Percentiles rank a stretch among this genome's conserved stretches.
These are phyloP conservation scores for Xylariaceae sp. DNA, from an alignment of 2,329 filamentous ascomycete genomes.

Conservation along the genomic window DNA sequence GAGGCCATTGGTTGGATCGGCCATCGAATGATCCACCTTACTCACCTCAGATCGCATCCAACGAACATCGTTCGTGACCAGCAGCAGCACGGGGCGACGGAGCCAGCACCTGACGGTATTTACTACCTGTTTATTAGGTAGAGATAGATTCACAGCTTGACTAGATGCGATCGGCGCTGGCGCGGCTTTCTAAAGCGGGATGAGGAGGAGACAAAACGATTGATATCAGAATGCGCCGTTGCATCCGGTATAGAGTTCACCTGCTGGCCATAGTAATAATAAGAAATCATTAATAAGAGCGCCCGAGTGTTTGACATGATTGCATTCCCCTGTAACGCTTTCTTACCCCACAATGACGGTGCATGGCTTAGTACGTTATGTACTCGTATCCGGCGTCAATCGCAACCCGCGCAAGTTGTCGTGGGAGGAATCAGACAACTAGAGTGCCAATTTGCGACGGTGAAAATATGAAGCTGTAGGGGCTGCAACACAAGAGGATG, in stretches of 20 bases:
- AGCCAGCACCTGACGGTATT: conserved; percentile 20
- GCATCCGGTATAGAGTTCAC: too few relatives aligned
- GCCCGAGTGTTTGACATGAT: background rate
- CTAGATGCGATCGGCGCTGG: background rate
- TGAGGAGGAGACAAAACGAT: background rate
- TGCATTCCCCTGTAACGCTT: conserved; percentile 10
- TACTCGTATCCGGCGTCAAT: background rate
- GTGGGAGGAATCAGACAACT: too few relatives aligned
- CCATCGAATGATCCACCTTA: conserved; percentile 25
- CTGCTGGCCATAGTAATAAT: too few relatives aligned
- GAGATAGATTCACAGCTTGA: conserved; percentile 2
- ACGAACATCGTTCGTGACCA: conserved; percentile 24
- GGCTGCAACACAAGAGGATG: conserved; percentile 7
- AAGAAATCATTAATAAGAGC: background rate
- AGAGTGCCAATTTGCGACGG: background rate
- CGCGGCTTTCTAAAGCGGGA: background rate
- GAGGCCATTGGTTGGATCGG: conserved; percentile 23
- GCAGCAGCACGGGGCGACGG: conserved; percentile 11
- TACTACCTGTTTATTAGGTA: too few relatives aligned
- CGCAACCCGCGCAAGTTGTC: conserved; percentile 1
- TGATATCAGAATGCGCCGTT: background rate
- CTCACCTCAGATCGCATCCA: conserved; percentile 28
- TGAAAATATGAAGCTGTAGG: conserved; percentile 4
- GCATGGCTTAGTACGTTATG: conserved; percentile 1
- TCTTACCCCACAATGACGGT: conserved; percentile 15